Evolutionary conservation across 305 asterid species (phyloP), one percentile per base, ranked within the genome.

Genomic region (Nicotiana rustica): DNA sequence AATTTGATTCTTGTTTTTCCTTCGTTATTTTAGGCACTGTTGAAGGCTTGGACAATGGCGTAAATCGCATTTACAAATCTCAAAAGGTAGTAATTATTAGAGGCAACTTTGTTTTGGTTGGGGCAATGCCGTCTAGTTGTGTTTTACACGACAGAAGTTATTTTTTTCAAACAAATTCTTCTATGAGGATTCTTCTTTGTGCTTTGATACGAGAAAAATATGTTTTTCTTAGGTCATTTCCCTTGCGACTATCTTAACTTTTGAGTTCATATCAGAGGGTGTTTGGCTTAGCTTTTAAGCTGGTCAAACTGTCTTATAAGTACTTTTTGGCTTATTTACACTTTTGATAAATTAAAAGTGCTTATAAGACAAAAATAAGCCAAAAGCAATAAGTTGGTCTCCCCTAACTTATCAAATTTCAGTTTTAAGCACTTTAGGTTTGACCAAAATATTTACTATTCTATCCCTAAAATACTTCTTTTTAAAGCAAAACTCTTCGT

Each of bases 51-150:
- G 59, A 71, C 80, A 64, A 73, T 78, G 87, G 85, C 1, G 57
- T 60, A 35, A 85, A 84, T 77, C 84, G 55, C 71, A 49, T 73
- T 75, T 65, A 80, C 88, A 68, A 85, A 67, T 68, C 79, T 85
- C 84, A 85, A 81, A 86, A 94, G 98, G 98, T 94, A 44, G 52
- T 2, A 44, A 33, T 33, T 33, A 79, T 57, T 31, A 41, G 60
- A n/a, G 69, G 71, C 78, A 61, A 55, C 17, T 52, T 52, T 66
- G 6, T 13, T 17, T 66, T 66, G 18, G 8, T 0, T 66, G 3
- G 4, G 36, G 12, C 2, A 41, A 41, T 41, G 2, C 3, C 6
- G 0, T 8, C 12, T 41, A 44, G 52, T 9, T 44, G 59, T 55
- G 6, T 36, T 5, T 68, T 0, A 3, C 10, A 41, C 35, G 1